These are phyloP conservation scores for Jaltomata sinuosa DNA, from an alignment of 257 asterid genomes.

Conservation along the genomic window DNA sequence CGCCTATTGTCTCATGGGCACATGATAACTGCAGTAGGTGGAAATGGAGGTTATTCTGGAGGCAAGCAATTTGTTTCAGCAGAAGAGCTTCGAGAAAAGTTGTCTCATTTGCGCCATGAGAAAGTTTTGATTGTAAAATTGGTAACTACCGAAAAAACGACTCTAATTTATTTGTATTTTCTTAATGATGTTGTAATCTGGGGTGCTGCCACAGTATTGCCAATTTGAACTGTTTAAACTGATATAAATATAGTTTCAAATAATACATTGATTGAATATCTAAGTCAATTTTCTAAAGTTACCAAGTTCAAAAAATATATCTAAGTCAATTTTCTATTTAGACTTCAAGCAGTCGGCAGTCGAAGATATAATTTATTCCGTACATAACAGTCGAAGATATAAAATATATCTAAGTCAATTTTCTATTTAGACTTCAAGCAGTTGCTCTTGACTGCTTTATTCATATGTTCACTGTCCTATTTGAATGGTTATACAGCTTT, in stretches of 20 bases:
- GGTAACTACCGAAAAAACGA: slow-evolving; percentile 23
- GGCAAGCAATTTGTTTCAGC: slow-evolving; percentile 96
- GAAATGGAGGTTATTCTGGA: slow-evolving; percentile 95
- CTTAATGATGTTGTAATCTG: background rate
- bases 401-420: no score
- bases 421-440: background rate
- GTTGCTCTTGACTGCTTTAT: background rate
- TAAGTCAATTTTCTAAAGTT: background rate
- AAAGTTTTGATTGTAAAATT: slow-evolving; percentile 83
- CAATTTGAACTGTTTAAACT: background rate
- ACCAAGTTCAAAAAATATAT: no score
- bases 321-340: background rate
- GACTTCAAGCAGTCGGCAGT: background rate
- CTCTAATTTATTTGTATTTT: background rate
- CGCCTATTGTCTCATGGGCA: slow-evolving; percentile 88
- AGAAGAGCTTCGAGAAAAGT: slow-evolving; percentile 89
- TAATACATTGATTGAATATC: background rate
- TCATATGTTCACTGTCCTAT: background rate
- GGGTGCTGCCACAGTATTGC: background rate
- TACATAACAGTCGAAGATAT: no score
- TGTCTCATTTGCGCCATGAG: slow-evolving; percentile 74
- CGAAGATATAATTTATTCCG: background rate
- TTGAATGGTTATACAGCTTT: background rate
- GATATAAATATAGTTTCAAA: background rate
- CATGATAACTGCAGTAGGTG: slow-evolving; percentile 99